These are phyloP conservation scores for Caloboletus firmus DNA, from an alignment of 1,284 basidiomycete genomes.

Conservation along the genomic window DNA sequence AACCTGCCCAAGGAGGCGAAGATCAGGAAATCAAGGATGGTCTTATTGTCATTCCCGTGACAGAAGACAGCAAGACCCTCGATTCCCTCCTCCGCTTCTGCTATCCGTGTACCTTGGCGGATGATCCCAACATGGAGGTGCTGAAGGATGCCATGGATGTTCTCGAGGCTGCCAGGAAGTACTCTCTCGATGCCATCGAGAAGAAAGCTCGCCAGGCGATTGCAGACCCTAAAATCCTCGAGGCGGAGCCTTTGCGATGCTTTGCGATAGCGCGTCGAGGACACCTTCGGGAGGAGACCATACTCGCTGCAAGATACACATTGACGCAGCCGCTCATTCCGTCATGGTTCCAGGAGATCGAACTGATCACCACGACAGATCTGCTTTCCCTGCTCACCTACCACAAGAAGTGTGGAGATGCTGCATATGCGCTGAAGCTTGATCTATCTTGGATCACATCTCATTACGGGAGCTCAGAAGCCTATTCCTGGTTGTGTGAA, in stretches of 20 bases:
- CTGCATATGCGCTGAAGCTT: slow-evolving; percentile 8
- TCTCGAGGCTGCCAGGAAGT: slow-evolving; percentile 21
- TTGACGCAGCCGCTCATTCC: slow-evolving; percentile 20
- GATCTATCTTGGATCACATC: slow-evolving; percentile 3
- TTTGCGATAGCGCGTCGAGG: slow-evolving; percentile 19
- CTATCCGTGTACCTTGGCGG: slow-evolving; percentile 22
- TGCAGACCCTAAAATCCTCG: slow-evolving; percentile 12
- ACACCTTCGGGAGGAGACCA: slow-evolving; percentile 10
- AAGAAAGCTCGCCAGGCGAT: slow-evolving; percentile 15
- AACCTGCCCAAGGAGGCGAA: background rate
- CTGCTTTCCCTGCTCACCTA: slow-evolving; percentile 22
- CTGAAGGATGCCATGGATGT: slow-evolving; percentile 6
- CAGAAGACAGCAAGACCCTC: slow-evolving; percentile 15
- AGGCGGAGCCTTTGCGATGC: slow-evolving; percentile 15
- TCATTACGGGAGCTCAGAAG: background rate
- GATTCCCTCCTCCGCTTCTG: slow-evolving; percentile 23
- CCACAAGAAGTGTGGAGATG: slow-evolving; percentile 16
- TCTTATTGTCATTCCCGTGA: slow-evolving; percentile 11
- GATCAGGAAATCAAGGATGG: slow-evolving; percentile 7
- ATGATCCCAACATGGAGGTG: slow-evolving; percentile 15
- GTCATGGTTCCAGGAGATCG: slow-evolving; percentile 17
- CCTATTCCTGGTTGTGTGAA: slow-evolving; percentile 7
- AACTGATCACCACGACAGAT: slow-evolving; percentile 17
- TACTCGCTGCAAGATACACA: slow-evolving; percentile 21
- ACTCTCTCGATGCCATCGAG: slow-evolving; percentile 18